Conservation (phyloP, 2,329 filamentous ascomycete genomes). For the Epichloe elymi region DNA sequence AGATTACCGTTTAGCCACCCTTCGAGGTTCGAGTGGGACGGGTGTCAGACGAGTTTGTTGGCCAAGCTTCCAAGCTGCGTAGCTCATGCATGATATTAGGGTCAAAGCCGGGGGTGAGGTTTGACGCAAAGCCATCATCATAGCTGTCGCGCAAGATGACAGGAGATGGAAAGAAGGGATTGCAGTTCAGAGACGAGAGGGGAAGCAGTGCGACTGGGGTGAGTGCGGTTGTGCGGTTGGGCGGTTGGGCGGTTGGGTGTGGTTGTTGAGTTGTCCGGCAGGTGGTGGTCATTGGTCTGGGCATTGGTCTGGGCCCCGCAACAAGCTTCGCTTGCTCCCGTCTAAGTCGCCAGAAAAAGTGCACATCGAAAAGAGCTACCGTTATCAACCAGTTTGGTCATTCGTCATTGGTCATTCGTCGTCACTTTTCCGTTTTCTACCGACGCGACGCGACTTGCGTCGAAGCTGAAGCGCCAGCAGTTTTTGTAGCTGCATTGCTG, state of each 20-base stretch:
- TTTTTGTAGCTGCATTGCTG: background rate
- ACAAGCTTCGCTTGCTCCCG: background rate
- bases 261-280: background rate
- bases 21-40: background rate
- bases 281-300: background rate
- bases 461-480: background rate
- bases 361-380: background rate
- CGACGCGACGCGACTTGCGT: background rate
- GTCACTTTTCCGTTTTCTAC: background rate
- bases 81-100: slow-evolving; percentile 1
- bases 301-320: background rate
- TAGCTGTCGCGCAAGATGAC: background rate
- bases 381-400: background rate
- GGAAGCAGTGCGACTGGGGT: background rate
- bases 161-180: background rate
- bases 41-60: background rate
- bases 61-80: background rate
- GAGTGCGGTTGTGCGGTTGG: background rate
- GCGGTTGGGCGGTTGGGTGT: background rate
- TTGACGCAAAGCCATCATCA: background rate
- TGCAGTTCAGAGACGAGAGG: background rate
- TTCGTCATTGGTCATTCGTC: background rate
- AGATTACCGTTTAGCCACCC: background rate
- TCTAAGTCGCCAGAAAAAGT: background rate
- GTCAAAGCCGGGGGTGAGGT: background rate